Evolutionary conservation across 176 grass and related monocot genomes (phyloP).

Genomic region (Carex kokanica): DNA sequence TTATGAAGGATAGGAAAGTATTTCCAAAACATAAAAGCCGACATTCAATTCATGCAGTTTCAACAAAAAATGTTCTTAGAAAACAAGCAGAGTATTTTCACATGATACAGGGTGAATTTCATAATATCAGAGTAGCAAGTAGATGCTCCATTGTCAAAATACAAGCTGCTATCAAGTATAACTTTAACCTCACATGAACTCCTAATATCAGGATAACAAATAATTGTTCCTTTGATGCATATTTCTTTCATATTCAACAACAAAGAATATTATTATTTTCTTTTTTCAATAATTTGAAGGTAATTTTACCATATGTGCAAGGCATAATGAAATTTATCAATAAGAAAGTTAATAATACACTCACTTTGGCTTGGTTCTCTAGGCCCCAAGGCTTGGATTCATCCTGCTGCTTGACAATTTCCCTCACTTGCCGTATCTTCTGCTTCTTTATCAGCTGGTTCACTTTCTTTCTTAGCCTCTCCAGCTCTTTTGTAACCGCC

Average conservation of each 20-base stretch:
- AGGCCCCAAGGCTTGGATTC: conserved; percentile 81
- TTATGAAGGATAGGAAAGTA: not conserved
- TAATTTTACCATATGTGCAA: conserved; percentile 1
- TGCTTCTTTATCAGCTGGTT: conserved; percentile 81
- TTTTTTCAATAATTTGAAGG: not conserved
- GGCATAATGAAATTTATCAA: not conserved
- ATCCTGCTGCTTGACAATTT: conserved; percentile 71
- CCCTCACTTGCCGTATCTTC: conserved; percentile 55
- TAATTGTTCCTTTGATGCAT: not conserved
- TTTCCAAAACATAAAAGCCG: not conserved
- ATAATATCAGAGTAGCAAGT: not conserved
- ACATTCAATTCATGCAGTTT: not conserved
- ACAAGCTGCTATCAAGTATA: not conserved
- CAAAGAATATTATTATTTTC: not conserved
- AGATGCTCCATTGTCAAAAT: not conserved
- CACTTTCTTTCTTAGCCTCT: conserved; percentile 80
- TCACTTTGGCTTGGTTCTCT: conserved; percentile 83
- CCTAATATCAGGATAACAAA: too few relatives aligned
- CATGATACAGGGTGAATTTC: not conserved
- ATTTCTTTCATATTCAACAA: not conserved
- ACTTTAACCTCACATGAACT: not conserved
- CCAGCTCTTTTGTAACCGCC: conserved; percentile 36
- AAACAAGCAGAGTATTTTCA: not conserved
- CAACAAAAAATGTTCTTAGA: not conserved
- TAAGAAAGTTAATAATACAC: conserved; percentile 8